Base-by-base conservation (phyloP, 345 rosid genomes). In the Stellera chamaejasme region DNA sequence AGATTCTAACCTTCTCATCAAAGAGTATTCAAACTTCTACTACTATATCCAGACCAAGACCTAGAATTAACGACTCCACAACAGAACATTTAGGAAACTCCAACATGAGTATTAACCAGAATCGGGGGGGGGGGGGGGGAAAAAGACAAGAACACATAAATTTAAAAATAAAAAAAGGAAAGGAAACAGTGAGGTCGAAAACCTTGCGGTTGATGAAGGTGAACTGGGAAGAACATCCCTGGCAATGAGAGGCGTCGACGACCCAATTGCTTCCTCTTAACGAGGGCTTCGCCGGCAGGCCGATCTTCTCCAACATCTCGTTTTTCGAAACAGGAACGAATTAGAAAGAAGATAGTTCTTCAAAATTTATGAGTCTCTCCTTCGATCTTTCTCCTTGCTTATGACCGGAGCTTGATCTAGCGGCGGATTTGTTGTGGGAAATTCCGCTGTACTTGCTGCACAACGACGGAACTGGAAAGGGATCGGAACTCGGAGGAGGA, bases 201-300 rank as follows among this genome's bases (percentile, higher is more conserved):
- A 90, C 99, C 97, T 93, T 89, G 84, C 96, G 97, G 79, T 89
- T 89, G 83, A 93, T 87, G 84, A 93, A 87, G 73, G 86, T 81
- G 69, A 93, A 93, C 57, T 73, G 97, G 52, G 90, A 87, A 54
- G 96, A 73, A 67, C 99, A 93, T 56, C 96, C 97, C 72, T 90
- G 99, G 73, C 99, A 93, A 67, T 93, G 90, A 27, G 99, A 64
- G 45, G 92, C 87, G 53, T 89, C 99, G 1, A 75, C 84, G 15
- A 83, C 99, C 96, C 99, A 89, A 65, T 27, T 73, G 46, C 32
- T 87, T 63, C 97, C 96, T 51, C 97, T 77, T 44, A 70, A 48
- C 26, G 99, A 87, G 11, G 97, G 97, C 72, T 80, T 93, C 66
- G 87, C 73, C 16, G 99, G 96, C 66, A 89, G 77, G 16, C 99